phyloP scores from a whole-genome alignment of 1,139 yeast species.

The Lodderomyces jiufengensis region DNA sequence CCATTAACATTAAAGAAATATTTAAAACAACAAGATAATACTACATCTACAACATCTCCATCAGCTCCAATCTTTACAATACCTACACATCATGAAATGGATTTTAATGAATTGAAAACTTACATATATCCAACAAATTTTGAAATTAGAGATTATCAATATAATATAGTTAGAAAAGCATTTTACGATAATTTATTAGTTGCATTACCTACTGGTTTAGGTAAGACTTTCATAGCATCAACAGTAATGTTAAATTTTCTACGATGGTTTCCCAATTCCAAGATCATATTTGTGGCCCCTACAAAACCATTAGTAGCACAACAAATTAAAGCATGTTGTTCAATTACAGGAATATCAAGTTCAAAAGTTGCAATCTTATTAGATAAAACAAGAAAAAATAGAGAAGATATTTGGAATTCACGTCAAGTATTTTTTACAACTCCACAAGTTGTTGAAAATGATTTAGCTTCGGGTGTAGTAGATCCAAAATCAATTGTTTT shows the following conservation, averaged over 20 bases:
- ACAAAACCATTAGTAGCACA: constrained; percentile 97
- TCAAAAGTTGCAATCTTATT: constrained; percentile 75
- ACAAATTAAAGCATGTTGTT: constrained; percentile 90
- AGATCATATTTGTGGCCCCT: constrained; percentile 93
- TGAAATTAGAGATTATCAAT: constrained; percentile 84
- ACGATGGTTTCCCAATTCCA: constrained; percentile 77
- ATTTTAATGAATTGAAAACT: constrained; percentile 37
- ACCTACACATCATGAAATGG: constrained; percentile 51
- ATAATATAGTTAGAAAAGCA: constrained; percentile 69
- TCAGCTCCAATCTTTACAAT: constrained; percentile 8
- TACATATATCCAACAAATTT: constrained; percentile 85
- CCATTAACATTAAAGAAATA: background rate
- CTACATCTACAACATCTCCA: background rate
- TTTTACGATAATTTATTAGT: constrained; percentile 73
- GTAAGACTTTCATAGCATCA: constrained; percentile 94
- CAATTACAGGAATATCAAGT: constrained; percentile 79
- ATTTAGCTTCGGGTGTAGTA: constrained; percentile 67
- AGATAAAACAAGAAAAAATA: constrained; percentile 62
- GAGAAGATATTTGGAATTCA: constrained; percentile 70
- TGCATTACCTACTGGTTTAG: constrained; percentile 96
- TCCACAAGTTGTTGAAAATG: constrained; percentile 95
- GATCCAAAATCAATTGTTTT: constrained; percentile 74
- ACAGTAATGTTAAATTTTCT: constrained; percentile 88
- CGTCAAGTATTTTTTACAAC: constrained; percentile 89
- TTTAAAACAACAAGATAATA: background rate